phyloP scores from a whole-genome alignment of 2,329 filamentous ascomycete species.

The Cytospora mali region DNA sequence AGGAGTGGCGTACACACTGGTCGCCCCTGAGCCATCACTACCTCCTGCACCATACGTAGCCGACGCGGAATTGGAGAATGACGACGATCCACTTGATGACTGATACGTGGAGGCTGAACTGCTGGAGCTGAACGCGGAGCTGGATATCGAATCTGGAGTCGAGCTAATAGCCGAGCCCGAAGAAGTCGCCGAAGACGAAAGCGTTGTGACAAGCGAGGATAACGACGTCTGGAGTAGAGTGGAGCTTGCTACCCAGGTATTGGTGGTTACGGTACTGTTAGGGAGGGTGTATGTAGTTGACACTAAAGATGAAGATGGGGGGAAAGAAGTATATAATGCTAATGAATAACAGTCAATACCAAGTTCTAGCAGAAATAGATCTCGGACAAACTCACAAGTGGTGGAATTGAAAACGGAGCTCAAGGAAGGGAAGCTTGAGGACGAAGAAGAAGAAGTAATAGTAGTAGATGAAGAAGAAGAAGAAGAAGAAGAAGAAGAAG shows the following conservation, averaged over 20 bases:
- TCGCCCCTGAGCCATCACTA: conserved; percentile 30
- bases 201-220: conserved; percentile 34
- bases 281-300: conserved; percentile 19
- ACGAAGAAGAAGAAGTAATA: conserved; percentile 20
- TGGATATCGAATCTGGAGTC: conserved; percentile 13
- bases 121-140: conserved; percentile 9
- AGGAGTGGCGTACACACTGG: conserved; percentile 33
- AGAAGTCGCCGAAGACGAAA: conserved; percentile 28
- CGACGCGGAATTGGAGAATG: conserved; percentile 19
- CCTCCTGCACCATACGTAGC: conserved; percentile 24
- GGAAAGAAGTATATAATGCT: conserved; percentile 26
- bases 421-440: conserved; percentile 23
- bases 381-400: conserved; percentile 16
- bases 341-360: not conserved
- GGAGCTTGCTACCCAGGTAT: conserved; percentile 17
- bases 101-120: not conserved
- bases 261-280: conserved; percentile 12
- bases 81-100: conserved; percentile 20
- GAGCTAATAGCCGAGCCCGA: conserved; percentile 14
- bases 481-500: conserved; percentile 18
- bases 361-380: not conserved
- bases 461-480: too few species aligned
- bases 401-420: conserved; percentile 29
- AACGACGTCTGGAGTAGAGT: conserved; percentile 6
- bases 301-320: conserved; percentile 4